phyloP scores from a whole-genome alignment of 805 yeast species.

The Candida vartiovaarae region DNA sequence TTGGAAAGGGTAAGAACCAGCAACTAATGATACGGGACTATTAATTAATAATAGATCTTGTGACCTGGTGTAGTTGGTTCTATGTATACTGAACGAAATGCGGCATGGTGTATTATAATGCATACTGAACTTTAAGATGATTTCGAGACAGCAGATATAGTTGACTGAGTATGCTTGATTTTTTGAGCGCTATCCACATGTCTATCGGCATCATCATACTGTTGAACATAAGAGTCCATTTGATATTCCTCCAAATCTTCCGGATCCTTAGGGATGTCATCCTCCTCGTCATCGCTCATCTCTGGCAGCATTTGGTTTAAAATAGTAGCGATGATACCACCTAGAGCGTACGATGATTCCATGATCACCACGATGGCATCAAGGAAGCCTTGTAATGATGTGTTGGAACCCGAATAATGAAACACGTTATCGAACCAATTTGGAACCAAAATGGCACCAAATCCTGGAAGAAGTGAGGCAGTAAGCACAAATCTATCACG shows the following conservation, averaged over 20 bases:
- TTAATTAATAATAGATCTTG: too few relatives aligned
- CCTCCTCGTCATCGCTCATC: slow-evolving; percentile 34
- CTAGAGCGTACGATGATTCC: slow-evolving; percentile 68
- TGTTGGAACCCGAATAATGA: slow-evolving; percentile 58
- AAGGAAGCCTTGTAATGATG: slow-evolving; percentile 49
- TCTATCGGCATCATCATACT: slow-evolving; percentile 20
- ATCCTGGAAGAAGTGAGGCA: slow-evolving; percentile 55
- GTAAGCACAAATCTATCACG: slow-evolving; percentile 70
- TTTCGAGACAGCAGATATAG: neutral
- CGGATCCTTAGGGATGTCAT: slow-evolving; percentile 4
- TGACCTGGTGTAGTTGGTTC: too few relatives aligned
- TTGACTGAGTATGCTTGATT: neutral
- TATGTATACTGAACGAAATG: too few relatives aligned
- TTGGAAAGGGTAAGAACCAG: slow-evolving; percentile 28
- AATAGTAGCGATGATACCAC: slow-evolving; percentile 58
- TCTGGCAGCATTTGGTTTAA: slow-evolving; percentile 59
- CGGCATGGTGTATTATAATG: too few relatives aligned
- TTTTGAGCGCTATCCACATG: slow-evolving; percentile 4
- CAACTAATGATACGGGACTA: slow-evolving; percentile 1
- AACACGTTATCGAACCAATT: slow-evolving; percentile 59
- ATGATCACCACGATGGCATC: slow-evolving; percentile 63
- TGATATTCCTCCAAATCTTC: slow-evolving; percentile 17
- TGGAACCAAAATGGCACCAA: slow-evolving; percentile 60
- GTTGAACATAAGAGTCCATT: slow-evolving; percentile 20
- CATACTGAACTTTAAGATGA: neutral